These are phyloP conservation scores for Psilocybe azurescens DNA, from an alignment of 768 basidiomycete genomes.

Conservation along the genomic window DNA sequence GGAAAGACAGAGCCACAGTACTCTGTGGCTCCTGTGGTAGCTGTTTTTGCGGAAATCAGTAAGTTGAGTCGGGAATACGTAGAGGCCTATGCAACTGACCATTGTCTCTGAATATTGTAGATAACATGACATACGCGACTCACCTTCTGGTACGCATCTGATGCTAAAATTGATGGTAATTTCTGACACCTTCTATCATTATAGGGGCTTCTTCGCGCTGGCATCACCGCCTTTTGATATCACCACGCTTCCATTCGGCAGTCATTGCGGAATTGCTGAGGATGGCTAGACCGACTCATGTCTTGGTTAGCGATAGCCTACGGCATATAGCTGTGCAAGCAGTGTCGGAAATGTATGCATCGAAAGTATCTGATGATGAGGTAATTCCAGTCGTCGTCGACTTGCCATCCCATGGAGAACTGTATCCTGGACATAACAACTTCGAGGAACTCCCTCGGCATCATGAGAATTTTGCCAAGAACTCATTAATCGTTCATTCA, in stretches of 20 bases:
- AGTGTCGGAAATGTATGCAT: neutral
- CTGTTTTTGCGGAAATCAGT: conserved; percentile 4
- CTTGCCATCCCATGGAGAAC: neutral
- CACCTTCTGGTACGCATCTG: neutral
- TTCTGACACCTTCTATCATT: neutral
- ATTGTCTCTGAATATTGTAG: neutral
- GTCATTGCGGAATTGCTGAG: conserved; percentile 2
- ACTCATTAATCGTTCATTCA: neutral
- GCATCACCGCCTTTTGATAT: neutral
- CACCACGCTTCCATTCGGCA: neutral
- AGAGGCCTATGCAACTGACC: neutral
- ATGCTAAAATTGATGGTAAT: neutral
- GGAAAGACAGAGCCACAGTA: neutral
- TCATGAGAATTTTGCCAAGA: neutral
- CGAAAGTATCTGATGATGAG: neutral
- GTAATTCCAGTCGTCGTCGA: neutral
- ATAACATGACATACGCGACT: conserved; percentile 1
- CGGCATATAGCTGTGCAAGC: neutral
- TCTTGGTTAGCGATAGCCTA: neutral
- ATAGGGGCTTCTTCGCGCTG: neutral
- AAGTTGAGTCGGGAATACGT: neutral
- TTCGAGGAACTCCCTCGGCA: neutral
- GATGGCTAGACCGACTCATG: conserved; percentile 1
- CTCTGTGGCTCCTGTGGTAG: neutral
- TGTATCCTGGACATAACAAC: conserved; percentile 1